Evolutionary conservation across 2,329 filamentous ascomycete genomes (phyloP), one percentile per base, ranked within the genome.

Genomic region (Xylaria sp.): DNA sequence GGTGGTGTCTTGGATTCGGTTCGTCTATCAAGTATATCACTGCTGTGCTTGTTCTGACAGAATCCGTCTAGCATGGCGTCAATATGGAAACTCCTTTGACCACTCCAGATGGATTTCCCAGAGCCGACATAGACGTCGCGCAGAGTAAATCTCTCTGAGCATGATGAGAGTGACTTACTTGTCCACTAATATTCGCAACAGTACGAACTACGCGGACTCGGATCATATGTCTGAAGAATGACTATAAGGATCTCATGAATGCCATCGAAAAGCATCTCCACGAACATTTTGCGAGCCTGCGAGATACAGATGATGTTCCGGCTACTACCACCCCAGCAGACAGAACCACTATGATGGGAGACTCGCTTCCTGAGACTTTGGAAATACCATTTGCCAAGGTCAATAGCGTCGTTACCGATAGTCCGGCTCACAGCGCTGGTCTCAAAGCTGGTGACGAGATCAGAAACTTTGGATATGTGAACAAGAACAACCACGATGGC

Each of bases 71-170:
- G 92, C 93, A 97, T 79, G 87, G 89, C 50, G 93, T 96, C 56
- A 87, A 89, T 69, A 99, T 99, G 94, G 87, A 88, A 69, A 97
- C 94, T 6, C 81, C 85, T 59, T 83, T 99, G 46, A 85, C 91
- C 23, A 97, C 93, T 11, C 84, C 86, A 62, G 94, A 97, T 75
- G 94, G 94, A 52, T 99, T 91, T 72, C 94, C 94, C 37, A 85
- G 94, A 71, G 88, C 90, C 68, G 94, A 99, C 75, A 87, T 99
- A 65, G 94, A 99, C 73, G 89, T 99, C 63, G 89, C 94, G 30
- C 93, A 97, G 76, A 94, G 91, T 94, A 85, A 66, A 80, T 58
- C 39, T 55, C 55, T 8, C 46, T 16, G 42, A 37, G 18, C 23
- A 4, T 51, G 54, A 11, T n/a, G 2, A 52, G 47, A 35, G 13